Conservation (phyloP, 495 filamentous ascomycete species). For the Annulohypoxylon bovei region DNA sequence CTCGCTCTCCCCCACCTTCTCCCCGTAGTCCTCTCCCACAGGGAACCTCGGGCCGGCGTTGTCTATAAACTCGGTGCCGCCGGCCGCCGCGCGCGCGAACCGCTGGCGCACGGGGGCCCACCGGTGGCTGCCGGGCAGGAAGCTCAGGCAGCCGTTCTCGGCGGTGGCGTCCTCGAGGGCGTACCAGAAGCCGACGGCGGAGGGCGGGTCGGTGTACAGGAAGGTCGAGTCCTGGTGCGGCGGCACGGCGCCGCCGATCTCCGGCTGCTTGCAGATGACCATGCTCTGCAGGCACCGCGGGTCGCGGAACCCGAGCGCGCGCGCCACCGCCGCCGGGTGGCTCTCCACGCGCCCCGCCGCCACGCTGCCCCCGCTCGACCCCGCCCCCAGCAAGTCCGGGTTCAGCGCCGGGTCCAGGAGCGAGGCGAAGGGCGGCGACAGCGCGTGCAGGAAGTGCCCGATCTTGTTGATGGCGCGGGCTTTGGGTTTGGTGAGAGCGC, state of each 20-base stretch:
- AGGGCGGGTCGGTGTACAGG: constrained; percentile 89
- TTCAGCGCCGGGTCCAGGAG: constrained; percentile 64
- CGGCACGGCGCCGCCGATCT: constrained; percentile 88
- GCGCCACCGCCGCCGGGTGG: constrained; percentile 70
- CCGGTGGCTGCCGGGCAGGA: constrained; percentile 81
- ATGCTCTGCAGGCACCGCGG: constrained; percentile 86
- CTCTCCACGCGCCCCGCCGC: constrained; percentile 31
- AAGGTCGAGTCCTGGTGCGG: constrained; percentile 93
- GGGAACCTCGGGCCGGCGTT: constrained; percentile 57
- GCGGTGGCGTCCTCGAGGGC: constrained; percentile 89
- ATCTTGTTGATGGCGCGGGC: constrained; percentile 93
- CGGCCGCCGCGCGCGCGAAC: constrained; percentile 71
- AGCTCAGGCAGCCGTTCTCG: constrained; percentile 88
- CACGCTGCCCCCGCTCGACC: constrained; percentile 26
- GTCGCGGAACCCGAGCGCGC: constrained; percentile 74
- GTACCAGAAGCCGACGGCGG: constrained; percentile 94
- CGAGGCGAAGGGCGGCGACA: constrained; percentile 74
- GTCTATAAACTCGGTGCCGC: constrained; percentile 62
- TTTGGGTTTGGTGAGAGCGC: constrained; percentile 78
- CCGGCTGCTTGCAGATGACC: constrained; percentile 98
- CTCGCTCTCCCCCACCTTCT: constrained; percentile 36
- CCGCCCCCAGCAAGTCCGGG: constrained; percentile 41
- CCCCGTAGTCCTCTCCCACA: constrained; percentile 54
- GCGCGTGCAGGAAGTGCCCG: constrained; percentile 84
- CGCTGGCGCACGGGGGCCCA: constrained; percentile 70